Percentiles rank a stretch among this genome's conserved stretches.
Conservation (phyloP, 1,284 basidiomycete species). For the Sutorius eximius region DNA sequence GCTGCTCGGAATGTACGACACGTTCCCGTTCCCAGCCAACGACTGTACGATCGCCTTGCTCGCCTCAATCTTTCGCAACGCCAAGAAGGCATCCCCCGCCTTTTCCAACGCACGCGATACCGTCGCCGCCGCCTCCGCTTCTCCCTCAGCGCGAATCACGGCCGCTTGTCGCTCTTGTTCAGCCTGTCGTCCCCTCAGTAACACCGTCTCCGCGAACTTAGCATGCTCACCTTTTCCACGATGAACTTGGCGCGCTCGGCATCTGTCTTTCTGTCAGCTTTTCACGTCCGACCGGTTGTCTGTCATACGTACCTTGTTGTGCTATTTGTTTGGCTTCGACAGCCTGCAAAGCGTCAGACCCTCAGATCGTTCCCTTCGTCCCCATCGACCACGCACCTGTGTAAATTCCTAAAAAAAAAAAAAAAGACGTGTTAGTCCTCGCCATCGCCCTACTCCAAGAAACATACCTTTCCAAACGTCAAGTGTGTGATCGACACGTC, state of each 20-base stretch:
- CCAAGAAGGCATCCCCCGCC: constrained; percentile 94
- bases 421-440: constrained; percentile 2
- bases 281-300: neutral
- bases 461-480: constrained; percentile 73
- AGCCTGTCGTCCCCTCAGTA: constrained; percentile 53
- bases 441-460: neutral
- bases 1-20: constrained; percentile 84
- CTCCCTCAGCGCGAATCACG: constrained; percentile 97
- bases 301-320: constrained; percentile 75
- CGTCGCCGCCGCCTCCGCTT: constrained; percentile 94
- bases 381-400: constrained; percentile 42
- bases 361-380: constrained; percentile 9
- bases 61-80: constrained; percentile 96
- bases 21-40: constrained; percentile 76
- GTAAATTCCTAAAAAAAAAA: constrained; percentile 71
- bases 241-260: constrained; percentile 99
- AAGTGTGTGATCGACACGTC: constrained; percentile 96
- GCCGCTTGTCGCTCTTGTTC: constrained; percentile 99
- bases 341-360: constrained; percentile 48
- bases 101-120: constrained; percentile 92
- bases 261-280: constrained; percentile 50
- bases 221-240: constrained; percentile 80
- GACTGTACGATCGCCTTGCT: constrained; percentile 94
- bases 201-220: neutral
- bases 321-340: constrained; percentile 99